Evolutionary conservation across 2,329 filamentous ascomycete species (phyloP).

Genomic region (Blumeria hordei): DNA sequence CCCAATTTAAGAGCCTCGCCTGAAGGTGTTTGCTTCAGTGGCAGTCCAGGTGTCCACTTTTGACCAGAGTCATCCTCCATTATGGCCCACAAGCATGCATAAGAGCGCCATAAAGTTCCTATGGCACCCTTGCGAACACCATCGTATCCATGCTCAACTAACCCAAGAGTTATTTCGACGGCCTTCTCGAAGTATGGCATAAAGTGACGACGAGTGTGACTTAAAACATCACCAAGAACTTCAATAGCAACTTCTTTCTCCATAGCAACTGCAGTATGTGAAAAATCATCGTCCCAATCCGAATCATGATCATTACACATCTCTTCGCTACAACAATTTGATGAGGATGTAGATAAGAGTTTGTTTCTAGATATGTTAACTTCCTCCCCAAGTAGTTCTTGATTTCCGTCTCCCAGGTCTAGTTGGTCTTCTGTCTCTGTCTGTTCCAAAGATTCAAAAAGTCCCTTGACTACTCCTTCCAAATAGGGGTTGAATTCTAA

Average conservation of each 20-base stretch:
- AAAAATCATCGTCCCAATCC: conserved; percentile 62
- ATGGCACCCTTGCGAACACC: conserved; percentile 82
- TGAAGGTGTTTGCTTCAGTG: conserved; percentile 56
- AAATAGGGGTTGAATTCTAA: conserved; percentile 62
- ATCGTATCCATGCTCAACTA: conserved; percentile 76
- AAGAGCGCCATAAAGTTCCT: conserved; percentile 78
- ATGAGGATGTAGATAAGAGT: conserved; percentile 49
- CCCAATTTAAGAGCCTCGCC: conserved; percentile 64
- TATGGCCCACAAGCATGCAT: conserved; percentile 71
- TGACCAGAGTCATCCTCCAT: conserved; percentile 54
- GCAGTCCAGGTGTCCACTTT: conserved; percentile 79
- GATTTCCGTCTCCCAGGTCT: conserved; percentile 47
- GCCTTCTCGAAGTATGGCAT: conserved; percentile 76
- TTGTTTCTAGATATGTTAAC: conserved; percentile 64
- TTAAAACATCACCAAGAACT: conserved; percentile 78
- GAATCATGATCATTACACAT: conserved; percentile 51
- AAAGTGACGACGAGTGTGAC: conserved; percentile 57
- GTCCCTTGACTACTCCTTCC: conserved; percentile 49
- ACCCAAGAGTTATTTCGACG: conserved; percentile 54
- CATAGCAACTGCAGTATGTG: conserved; percentile 69
- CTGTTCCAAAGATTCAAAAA: conserved; percentile 69
- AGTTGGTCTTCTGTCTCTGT: conserved; percentile 66
- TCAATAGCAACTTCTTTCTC: conserved; percentile 97
- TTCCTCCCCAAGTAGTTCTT: conserved; percentile 50
- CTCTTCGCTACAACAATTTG: conserved; percentile 33